Percentiles rank a stretch among this genome's conserved stretches.
Conservation (phyloP, 768 basidiomycete species). For the Leucocoprinus leucothites region DNA sequence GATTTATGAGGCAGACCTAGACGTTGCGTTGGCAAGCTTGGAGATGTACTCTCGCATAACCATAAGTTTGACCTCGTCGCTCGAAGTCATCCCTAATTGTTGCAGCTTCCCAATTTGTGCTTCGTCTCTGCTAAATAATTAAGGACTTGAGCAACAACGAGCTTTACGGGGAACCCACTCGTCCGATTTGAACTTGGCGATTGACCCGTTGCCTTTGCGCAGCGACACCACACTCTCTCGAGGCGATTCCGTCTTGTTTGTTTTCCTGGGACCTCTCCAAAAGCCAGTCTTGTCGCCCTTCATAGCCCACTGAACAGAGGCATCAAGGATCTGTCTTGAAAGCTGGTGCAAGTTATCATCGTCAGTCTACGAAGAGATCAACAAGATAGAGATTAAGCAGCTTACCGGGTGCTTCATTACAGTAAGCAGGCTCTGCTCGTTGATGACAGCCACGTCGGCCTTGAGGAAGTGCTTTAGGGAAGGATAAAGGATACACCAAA, state of each 20-base stretch:
- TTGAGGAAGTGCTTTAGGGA: constrained; percentile 82
- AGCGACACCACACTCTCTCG: constrained; percentile 69
- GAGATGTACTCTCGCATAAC: constrained; percentile 87
- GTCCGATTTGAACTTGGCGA: constrained; percentile 60
- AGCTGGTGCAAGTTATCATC: constrained; percentile 36
- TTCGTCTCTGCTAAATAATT: constrained; percentile 58
- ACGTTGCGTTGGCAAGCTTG: constrained; percentile 76
- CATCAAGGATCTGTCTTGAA: constrained; percentile 74
- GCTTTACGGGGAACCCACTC: constrained; percentile 48
- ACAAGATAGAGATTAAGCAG: neutral
- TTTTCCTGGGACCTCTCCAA: constrained; percentile 61
- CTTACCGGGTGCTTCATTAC: constrained; percentile 79
- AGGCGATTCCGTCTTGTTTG: constrained; percentile 58
- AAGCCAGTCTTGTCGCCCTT: constrained; percentile 76
- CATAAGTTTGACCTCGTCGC: constrained; percentile 83
- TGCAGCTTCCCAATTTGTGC: constrained; percentile 72
- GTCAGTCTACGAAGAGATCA: neutral
- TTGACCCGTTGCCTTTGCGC: constrained; percentile 44
- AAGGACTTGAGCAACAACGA: constrained; percentile 1
- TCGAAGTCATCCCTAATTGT: constrained; percentile 79
- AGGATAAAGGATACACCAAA: constrained; percentile 97
- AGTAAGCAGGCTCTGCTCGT: constrained; percentile 70
- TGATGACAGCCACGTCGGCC: constrained; percentile 74
- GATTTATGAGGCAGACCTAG: constrained; percentile 48
- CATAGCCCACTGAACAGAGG: constrained; percentile 86